Evolutionary conservation across 1,284 basidiomycete species (phyloP).

Genomic region (Mycosarcoma mackinlayi): DNA sequence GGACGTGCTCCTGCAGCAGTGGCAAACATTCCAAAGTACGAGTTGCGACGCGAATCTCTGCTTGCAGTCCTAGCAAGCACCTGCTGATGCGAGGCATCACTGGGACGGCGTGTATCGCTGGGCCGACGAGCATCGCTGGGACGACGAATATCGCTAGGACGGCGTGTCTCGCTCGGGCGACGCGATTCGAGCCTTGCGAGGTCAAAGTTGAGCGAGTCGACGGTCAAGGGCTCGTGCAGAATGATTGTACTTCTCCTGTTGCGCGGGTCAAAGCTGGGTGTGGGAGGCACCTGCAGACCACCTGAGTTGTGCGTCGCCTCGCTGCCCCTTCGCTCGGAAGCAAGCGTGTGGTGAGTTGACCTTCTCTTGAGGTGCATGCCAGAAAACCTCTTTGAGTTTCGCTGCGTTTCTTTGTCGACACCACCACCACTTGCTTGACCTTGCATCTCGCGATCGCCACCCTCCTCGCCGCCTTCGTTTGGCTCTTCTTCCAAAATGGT

Average conservation of each 20-base stretch:
- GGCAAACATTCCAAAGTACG: constrained; percentile 26
- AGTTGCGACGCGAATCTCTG: constrained; percentile 20
- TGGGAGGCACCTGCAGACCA: constrained; percentile 6
- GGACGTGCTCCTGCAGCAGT: constrained; percentile 25
- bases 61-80: constrained; percentile 22
- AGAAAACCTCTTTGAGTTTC: not conserved
- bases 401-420: constrained; percentile 1
- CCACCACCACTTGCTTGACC: constrained; percentile 2
- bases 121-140: no score
- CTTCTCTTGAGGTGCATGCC: not conserved
- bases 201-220: constrained; percentile 5
- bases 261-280: constrained; percentile 23
- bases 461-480: constrained; percentile 7
- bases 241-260: constrained; percentile 38
- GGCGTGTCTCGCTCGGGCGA: constrained; percentile 11
- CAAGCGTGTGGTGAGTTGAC: not conserved
- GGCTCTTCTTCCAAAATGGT: constrained; percentile 34
- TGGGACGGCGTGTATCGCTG: no score
- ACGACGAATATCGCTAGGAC: no score
- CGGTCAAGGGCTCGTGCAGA: constrained; percentile 24
- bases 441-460: constrained; percentile 6
- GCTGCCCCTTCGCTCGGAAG: constrained; percentile 19
- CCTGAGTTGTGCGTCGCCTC: constrained; percentile 7
- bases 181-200: constrained; percentile 10
- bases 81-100: constrained; percentile 24